Percentiles rank a stretch among this genome's conserved stretches.
These are phyloP conservation scores for Noccaea caerulescens DNA, from an alignment of 345 rosid genomes.

Conservation along the genomic window DNA sequence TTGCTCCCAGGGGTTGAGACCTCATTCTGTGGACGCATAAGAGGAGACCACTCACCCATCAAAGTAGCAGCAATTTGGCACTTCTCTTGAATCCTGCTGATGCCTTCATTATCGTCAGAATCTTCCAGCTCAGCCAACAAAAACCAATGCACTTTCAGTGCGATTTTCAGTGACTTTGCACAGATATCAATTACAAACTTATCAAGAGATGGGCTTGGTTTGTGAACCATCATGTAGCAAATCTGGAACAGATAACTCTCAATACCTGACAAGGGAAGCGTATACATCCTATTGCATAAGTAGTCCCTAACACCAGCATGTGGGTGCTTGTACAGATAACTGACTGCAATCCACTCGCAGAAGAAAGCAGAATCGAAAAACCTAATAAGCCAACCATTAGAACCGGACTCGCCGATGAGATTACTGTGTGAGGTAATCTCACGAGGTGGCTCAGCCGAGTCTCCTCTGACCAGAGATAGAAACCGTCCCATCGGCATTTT, in stretches of 20 bases:
- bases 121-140: slow-evolving; percentile 97
- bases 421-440: slow-evolving; percentile 76
- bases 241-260: slow-evolving; percentile 97
- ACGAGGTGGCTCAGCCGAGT: slow-evolving; percentile 78
- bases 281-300: slow-evolving; percentile 97
- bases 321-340: slow-evolving; percentile 97
- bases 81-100: slow-evolving; percentile 94
- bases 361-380: slow-evolving; percentile 97
- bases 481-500: slow-evolving; percentile 91
- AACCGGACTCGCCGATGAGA: slow-evolving; percentile 76
- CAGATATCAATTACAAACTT: slow-evolving; percentile 94
- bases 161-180: slow-evolving; percentile 81
- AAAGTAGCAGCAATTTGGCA: slow-evolving; percentile 96
- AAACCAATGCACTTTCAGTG: slow-evolving; percentile 98
- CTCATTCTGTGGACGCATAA: slow-evolving; percentile 58
- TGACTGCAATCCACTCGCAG: slow-evolving; percentile 99
- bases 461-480: slow-evolving; percentile 78
- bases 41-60: slow-evolving; percentile 95
- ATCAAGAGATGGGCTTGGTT: slow-evolving; percentile 98
- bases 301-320: slow-evolving; percentile 95
- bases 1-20: slow-evolving; percentile 78
- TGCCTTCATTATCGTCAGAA: slow-evolving; percentile 93
- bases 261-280: slow-evolving; percentile 82
- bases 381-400: slow-evolving; percentile 97
- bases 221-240: slow-evolving; percentile 93